These are phyloP conservation scores for Prinsepia uniflora DNA, from an alignment of 306 rosid genomes.

Conservation along the genomic window DNA sequence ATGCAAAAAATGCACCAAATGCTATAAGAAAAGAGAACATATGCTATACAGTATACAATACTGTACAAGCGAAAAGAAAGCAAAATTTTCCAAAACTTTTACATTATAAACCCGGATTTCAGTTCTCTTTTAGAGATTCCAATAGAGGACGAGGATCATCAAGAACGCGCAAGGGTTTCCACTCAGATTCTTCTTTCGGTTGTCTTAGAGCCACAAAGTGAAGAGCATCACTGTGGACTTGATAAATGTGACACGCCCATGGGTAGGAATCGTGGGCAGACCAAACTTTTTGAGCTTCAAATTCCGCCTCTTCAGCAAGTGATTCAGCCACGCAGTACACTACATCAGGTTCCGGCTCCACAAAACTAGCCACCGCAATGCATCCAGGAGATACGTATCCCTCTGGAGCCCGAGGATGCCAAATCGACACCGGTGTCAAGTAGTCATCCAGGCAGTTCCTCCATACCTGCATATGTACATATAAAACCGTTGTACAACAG, in stretches of 20 bases:
- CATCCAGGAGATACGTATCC: slow-evolving; percentile 89
- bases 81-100: background rate
- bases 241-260: slow-evolving; percentile 89
- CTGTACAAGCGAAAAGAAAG: background rate
- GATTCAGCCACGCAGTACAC: slow-evolving; percentile 71
- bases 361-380: slow-evolving; percentile 54
- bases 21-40: background rate
- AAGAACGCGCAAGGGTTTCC: slow-evolving; percentile 69
- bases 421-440: slow-evolving; percentile 58
- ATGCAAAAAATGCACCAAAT: background rate
- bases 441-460: slow-evolving; percentile 86
- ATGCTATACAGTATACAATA: background rate
- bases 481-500: background rate
- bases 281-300: slow-evolving; percentile 87
- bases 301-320: slow-evolving; percentile 66
- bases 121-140: slow-evolving; percentile 32
- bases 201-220: slow-evolving; percentile 80
- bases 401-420: slow-evolving; percentile 95
- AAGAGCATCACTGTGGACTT: slow-evolving; percentile 80
- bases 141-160: slow-evolving; percentile 46
- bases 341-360: slow-evolving; percentile 68
- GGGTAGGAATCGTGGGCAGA: slow-evolving; percentile 83
- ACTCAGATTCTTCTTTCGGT: slow-evolving; percentile 62
- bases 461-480: slow-evolving; percentile 73
- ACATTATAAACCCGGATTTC: background rate